These are phyloP conservation scores for Zygosaccharomyces pseudobailii DNA, from an alignment of 1,139 yeast species.

Conservation along the genomic window DNA sequence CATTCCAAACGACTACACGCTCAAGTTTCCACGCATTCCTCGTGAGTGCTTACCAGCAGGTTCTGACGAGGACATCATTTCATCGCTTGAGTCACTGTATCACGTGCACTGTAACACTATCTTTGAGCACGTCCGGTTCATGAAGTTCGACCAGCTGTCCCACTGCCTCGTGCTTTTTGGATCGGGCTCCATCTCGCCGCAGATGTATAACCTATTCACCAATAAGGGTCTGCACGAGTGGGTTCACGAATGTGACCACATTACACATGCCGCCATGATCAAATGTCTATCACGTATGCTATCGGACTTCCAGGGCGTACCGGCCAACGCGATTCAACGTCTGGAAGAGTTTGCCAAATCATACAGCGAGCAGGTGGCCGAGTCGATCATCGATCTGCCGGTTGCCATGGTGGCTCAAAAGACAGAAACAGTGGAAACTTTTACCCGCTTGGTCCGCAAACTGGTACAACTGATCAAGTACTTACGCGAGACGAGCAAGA, in stretches of 20 bases:
- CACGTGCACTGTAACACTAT: constrained; percentile 57
- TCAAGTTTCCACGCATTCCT: constrained; percentile 50
- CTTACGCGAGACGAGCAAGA: constrained; percentile 50
- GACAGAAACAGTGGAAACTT: constrained; percentile 50
- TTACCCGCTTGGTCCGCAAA: constrained; percentile 53
- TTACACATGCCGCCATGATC: constrained; percentile 57
- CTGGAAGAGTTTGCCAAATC: constrained; percentile 44
- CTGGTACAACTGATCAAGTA: constrained; percentile 57
- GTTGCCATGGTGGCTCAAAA: constrained; percentile 48
- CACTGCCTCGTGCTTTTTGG: constrained; percentile 51
- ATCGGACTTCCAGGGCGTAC: constrained; percentile 49
- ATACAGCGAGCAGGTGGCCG: constrained; percentile 41
- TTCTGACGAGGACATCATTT: constrained; percentile 55
- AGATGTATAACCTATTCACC: constrained; percentile 57
- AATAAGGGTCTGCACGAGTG: constrained; percentile 51
- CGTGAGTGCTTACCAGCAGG: constrained; percentile 44
- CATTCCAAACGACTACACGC: constrained; percentile 15
- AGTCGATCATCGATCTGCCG: constrained; percentile 46
- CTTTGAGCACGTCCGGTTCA: constrained; percentile 60
- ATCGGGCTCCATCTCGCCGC: constrained; percentile 53
- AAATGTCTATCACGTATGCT: constrained; percentile 63
- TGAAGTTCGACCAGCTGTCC: constrained; percentile 61
- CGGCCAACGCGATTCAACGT: constrained; percentile 49
- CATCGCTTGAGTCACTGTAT: constrained; percentile 57
- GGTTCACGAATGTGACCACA: constrained; percentile 62